Conservation (phyloP, 805 yeast species). For the Metschnikowia chrysomelidarum region DNA sequence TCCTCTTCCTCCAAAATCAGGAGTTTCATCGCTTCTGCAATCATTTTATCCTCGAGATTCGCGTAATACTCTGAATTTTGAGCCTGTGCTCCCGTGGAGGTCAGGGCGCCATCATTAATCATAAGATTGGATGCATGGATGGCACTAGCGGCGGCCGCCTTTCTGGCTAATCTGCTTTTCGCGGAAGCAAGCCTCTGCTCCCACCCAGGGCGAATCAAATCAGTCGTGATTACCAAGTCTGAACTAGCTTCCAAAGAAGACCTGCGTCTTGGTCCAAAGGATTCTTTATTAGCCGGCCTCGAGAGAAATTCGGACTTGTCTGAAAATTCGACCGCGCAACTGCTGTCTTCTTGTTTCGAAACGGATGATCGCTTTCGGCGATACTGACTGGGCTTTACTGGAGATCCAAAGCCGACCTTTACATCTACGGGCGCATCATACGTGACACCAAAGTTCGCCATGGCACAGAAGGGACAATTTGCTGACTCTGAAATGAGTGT, state of each 20-base stretch:
- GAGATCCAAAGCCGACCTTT: slow-evolving; percentile 56
- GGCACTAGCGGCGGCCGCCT: slow-evolving; percentile 93
- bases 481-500: slow-evolving; percentile 83
- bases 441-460: slow-evolving; percentile 78
- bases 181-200: slow-evolving; percentile 70
- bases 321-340: slow-evolving; percentile 3
- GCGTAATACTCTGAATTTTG: slow-evolving; percentile 14
- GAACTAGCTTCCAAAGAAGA: slow-evolving; percentile 63
- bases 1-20: slow-evolving; percentile 71
- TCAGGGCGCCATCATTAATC: slow-evolving; percentile 27
- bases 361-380: slow-evolving; percentile 11
- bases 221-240: slow-evolving; percentile 73
- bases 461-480: slow-evolving; percentile 91
- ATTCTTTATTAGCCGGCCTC: slow-evolving; percentile 3
- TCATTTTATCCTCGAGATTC: slow-evolving; percentile 64
- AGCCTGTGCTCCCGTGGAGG: neutral
- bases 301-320: slow-evolving; percentile 4
- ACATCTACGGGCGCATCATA: slow-evolving; percentile 62
- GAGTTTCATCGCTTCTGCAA: slow-evolving; percentile 77
- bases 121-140: slow-evolving; percentile 84
- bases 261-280: slow-evolving; percentile 24
- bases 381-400: slow-evolving; percentile 45
- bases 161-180: slow-evolving; percentile 71
- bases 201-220: slow-evolving; percentile 92
- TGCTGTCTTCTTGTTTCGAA: slow-evolving; percentile 11